Evolutionary conservation across 352 stramenopile genomes (phyloP), one percentile per base, ranked within the genome.

Genomic region (Phytophthora cajani): DNA sequence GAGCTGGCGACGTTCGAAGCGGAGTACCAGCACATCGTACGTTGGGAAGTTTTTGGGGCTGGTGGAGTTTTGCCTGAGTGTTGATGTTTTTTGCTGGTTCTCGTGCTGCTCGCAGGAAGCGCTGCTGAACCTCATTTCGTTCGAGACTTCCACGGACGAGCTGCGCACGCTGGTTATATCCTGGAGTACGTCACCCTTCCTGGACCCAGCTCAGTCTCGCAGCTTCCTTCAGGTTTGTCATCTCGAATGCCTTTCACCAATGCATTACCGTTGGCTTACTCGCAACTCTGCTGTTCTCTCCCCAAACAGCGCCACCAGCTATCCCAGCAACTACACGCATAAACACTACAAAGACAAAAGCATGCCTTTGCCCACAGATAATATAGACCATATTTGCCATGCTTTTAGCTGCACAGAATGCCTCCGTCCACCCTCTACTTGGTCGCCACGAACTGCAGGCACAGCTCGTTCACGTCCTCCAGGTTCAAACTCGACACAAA

Each of bases 11-110:
- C 81, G 32, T 92, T 91, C 55, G 88, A 95, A 77, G 80, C 85
- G n/a, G 85, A 93, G 71, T 93, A 80, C 65, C 88, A 95, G 58
- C 86, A 95, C 52, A 80, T 93, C 25, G 87, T 95, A 77, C 69
- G 87, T 77, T 19, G 10, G 36, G 23, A 58, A 14, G 23, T 2
- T n/a, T 4, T 4, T 5, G n/a, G 32, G n/a, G 25, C 44, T 49
- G 23, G 51, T 63, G 56, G 11, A 54, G 17, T 16, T 10, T 74
- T 23, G 32, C 30, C 67, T 17, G 7, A 0, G 76, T 27, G 21
- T 17, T 73, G 36, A 42, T 5, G 16, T 21, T 40, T 36, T 19
- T 19, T 62, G 21, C 25, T 68, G 40, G 12, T 42, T 56, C 11
- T 27, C 23, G 2, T 27, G 8, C 30, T 49, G 40, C 5, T 32